Base-by-base conservation (phyloP, 2,329 filamentous ascomycete species). In the Aspergillus chevalieri region DNA sequence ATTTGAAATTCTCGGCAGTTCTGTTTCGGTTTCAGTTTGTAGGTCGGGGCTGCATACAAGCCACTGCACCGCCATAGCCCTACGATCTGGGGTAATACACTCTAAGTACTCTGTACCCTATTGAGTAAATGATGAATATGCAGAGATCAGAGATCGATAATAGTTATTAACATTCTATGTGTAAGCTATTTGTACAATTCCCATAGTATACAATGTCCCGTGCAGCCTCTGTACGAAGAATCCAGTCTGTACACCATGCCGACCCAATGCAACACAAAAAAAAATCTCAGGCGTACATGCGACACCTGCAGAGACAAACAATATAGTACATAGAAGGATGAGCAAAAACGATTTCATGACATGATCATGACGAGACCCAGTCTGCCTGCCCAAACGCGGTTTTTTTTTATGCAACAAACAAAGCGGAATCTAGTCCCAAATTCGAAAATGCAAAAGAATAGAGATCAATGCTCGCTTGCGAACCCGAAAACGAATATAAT, bases 271-370 rank as follows among this genome's bases (percentile, higher is more conserved):
- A 53, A 50, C 50, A 42, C 49, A 52, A 51, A 44, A 30, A 44
- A 43, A 30, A 41, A 12, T 15, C 34, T 19, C 34, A 51, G 22
- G 15, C 48, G 46, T 45, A 28, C 33, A 48, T 49, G 43, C 47
- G 46, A 51, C 47, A 46, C 54, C 48, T 47, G 52, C 39, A 46
- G 30, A 48, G 51, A 42, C 52, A 53, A 46, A 52, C n/a, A 30
- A 52, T 57, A 57, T 57, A 47, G 49, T 58, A 58, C 54, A 26
- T 26, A 26, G 24, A 26, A 58, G 52, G 52, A 19, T 45, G 52
- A 47, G 53, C 46, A 17, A 46, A 26, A 48, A 51, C 26, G 24
- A 47, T 5, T 49, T 53, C 51, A 47, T 53, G 47, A 53, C 49
- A 41, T 33, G 30, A 38, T 36, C 52, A 49, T 53, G 51, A 38